A percentile compares a stretch with the other conserved stretches of the same genome.
Evolutionary conservation across 2,329 filamentous ascomycete genomes (phyloP).

Genomic region (Periglandula ipomoeae): DNA sequence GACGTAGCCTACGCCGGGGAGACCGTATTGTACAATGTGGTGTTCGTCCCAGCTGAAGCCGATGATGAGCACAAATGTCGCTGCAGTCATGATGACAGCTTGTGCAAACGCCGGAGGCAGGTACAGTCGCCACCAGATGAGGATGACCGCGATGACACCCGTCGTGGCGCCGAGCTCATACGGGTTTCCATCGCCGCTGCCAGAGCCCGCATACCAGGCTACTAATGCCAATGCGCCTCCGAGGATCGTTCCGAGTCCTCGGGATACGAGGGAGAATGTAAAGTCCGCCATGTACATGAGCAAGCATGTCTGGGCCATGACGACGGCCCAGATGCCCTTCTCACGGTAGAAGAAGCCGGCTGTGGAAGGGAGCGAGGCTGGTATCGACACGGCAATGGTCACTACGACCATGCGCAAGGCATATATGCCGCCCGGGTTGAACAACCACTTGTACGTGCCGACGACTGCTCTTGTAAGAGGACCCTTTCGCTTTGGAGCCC

Average conservation of each 20-base stretch:
- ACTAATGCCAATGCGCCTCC: constrained; percentile 38
- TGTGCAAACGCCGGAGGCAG: constrained; percentile 19
- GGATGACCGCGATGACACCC: constrained; percentile 24
- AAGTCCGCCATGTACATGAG: constrained; percentile 43
- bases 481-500: constrained; percentile 10
- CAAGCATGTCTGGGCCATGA: constrained; percentile 39
- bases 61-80: constrained; percentile 33
- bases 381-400: constrained; percentile 33
- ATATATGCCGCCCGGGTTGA: constrained; percentile 33
- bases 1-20: constrained; percentile 35
- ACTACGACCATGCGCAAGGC: constrained; percentile 38
- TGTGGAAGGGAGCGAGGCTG: constrained; percentile 29
- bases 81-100: constrained; percentile 22
- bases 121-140: constrained; percentile 28
- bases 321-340: constrained; percentile 42
- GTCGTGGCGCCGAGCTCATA: constrained; percentile 40
- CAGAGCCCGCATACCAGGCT: constrained; percentile 43
- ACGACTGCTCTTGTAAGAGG: constrained; percentile 17
- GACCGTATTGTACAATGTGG: constrained; percentile 33
- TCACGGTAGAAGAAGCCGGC: constrained; percentile 42
- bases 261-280: constrained; percentile 32
- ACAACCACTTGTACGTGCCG: constrained; percentile 30
- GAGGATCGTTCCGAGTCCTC: constrained; percentile 33
- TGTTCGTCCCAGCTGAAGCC: constrained; percentile 38
- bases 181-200: constrained; percentile 35